These are phyloP conservation scores for Ustilago hordei DNA, from an alignment of 1,284 basidiomycete species.

Conservation along the genomic window DNA sequence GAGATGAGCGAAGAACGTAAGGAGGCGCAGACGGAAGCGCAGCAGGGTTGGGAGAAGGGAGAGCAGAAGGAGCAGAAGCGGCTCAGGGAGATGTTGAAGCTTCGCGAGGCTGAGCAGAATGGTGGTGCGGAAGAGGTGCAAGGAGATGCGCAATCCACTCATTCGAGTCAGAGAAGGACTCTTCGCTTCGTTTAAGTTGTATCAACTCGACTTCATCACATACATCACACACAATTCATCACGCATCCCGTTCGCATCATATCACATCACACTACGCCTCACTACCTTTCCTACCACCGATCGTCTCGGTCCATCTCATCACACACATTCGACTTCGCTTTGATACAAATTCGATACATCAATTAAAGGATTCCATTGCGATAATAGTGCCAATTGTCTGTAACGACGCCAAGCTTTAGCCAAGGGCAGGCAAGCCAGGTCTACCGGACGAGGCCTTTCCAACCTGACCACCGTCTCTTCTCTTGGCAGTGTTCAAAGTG, in stretches of 20 bases:
- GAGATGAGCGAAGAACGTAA: conserved; percentile 33
- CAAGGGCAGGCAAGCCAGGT: conserved; percentile 25
- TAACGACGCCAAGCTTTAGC: neutral
- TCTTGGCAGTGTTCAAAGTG: conserved; percentile 26
- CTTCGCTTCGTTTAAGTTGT: conserved; percentile 32
- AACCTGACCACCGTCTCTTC: neutral
- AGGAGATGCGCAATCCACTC: conserved; percentile 26
- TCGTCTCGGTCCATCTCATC: neutral
- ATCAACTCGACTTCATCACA: neutral
- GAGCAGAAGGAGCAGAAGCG: conserved; percentile 28
- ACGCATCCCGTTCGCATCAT: neutral
- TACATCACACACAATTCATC: neutral
- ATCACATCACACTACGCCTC: neutral
- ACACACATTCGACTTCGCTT: neutral
- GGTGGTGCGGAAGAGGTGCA: neutral
- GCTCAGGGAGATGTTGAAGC: conserved; percentile 23
- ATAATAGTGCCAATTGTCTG: neutral
- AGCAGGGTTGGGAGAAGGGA: conserved; percentile 34
- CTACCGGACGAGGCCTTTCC: neutral
- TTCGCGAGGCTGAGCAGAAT: conserved; percentile 4
- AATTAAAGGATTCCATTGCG: neutral
- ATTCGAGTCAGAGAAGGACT: conserved; percentile 32
- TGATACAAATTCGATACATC: too few relatives aligned
- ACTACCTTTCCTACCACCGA: neutral
- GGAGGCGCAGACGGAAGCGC: conserved; percentile 34